These are phyloP conservation scores for Singerocomus inundabilis DNA, from an alignment of 1,284 basidiomycete genomes.

Conservation along the genomic window DNA sequence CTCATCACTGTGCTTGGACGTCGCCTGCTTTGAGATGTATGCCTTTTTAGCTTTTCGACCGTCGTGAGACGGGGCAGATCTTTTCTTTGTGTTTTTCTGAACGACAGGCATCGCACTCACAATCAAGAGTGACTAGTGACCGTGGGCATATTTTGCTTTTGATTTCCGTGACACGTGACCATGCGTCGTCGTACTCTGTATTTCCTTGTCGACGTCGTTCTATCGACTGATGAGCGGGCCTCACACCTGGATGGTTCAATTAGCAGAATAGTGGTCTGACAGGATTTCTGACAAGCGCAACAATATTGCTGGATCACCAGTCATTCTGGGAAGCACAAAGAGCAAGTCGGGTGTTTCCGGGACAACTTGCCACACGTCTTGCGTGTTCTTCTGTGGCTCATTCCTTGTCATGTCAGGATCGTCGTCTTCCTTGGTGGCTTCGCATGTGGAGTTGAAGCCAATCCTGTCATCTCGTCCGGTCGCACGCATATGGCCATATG, in stretches of 20 bases:
- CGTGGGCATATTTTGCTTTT: background rate
- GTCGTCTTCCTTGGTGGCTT: conserved; percentile 26
- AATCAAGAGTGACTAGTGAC: background rate
- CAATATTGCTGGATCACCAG: conserved; percentile 1
- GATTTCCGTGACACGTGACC: conserved; percentile 18
- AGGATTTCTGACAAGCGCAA: conserved; percentile 40
- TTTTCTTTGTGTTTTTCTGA: conserved; percentile 46
- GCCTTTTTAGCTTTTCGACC: conserved; percentile 54
- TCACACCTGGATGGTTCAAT: too few species aligned
- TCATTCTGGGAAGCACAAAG: background rate
- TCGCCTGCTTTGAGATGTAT: conserved; percentile 34
- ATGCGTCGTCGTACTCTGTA: too few species aligned
- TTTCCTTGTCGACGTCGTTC: too few species aligned
- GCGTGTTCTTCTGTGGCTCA: conserved; percentile 10
- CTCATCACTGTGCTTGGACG: conserved; percentile 27
- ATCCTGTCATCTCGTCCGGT: background rate
- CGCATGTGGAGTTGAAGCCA: conserved; percentile 1
- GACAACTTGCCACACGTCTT: conserved; percentile 12
- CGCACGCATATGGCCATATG: conserved; percentile 10
- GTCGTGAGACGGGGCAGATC: conserved; percentile 44
- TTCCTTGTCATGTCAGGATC: conserved; percentile 24
- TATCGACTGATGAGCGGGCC: too few species aligned
- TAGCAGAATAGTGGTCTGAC: too few species aligned
- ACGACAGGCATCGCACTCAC: conserved; percentile 22
- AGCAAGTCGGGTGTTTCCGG: conserved; percentile 14